Evolutionary conservation across 2,329 filamentous ascomycete species (phyloP).

Genomic region (Xylaria sp.): DNA sequence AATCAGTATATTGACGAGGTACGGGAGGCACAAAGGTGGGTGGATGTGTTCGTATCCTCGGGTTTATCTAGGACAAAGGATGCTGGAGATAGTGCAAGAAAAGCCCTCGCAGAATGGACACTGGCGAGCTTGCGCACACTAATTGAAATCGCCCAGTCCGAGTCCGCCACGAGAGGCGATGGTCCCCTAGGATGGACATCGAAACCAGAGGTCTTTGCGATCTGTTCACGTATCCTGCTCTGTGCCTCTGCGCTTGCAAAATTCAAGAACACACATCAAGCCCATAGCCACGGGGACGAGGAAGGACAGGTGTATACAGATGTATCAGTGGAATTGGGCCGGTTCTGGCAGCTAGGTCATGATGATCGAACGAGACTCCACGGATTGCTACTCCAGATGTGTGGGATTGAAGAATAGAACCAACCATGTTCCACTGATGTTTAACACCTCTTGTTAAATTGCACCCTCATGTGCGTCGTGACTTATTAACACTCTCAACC

Average conservation of each 20-base stretch:
- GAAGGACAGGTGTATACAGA: conserved; percentile 19
- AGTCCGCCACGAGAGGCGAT: conserved; percentile 54
- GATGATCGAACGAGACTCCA: conserved; percentile 36
- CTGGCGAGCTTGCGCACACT: conserved; percentile 60
- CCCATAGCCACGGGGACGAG: not conserved
- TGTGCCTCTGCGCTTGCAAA: conserved; percentile 51
- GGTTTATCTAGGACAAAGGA: not conserved
- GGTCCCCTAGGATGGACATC: conserved; percentile 79
- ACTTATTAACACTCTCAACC: not conserved
- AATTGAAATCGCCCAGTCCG: conserved; percentile 41
- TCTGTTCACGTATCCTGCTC: conserved; percentile 62
- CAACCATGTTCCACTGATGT: not conserved
- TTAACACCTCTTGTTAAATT: not conserved
- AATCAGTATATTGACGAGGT: conserved; percentile 93
- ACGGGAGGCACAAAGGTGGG: conserved; percentile 78
- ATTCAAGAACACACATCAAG: not conserved
- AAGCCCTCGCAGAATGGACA: conserved; percentile 59
- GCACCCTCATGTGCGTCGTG: not conserved
- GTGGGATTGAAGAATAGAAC: conserved; percentile 27
- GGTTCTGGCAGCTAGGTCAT: conserved; percentile 41
- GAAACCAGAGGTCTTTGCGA: conserved; percentile 72
- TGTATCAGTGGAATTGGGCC: conserved; percentile 38
- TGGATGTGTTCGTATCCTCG: conserved; percentile 55
- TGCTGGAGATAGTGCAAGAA: conserved; percentile 35
- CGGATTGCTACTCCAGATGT: conserved; percentile 46